These are phyloP conservation scores for Setaria italica DNA, from an alignment of 202 grass and related monocot species.

Conservation along the genomic window DNA sequence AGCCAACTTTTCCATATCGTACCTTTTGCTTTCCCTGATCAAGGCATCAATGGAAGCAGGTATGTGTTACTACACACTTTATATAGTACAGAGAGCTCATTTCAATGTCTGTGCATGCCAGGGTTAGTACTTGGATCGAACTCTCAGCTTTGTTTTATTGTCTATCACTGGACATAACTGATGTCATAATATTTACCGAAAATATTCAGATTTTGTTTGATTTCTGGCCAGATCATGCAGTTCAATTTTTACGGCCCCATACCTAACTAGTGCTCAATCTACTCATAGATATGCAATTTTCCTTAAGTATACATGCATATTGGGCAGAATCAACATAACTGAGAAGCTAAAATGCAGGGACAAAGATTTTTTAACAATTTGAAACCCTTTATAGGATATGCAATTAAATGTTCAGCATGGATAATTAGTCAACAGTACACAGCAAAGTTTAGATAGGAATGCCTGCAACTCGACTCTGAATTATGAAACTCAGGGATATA, in stretches of 20 bases:
- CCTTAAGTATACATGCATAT: not conserved
- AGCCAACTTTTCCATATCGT: constrained; percentile 84
- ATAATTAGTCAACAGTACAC: constrained; percentile 7
- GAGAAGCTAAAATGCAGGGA: not conserved
- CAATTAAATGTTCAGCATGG: constrained; percentile 8
- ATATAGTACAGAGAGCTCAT: constrained; percentile 7
- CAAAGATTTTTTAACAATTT: not conserved
- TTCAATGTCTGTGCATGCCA: not conserved
- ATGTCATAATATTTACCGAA: not conserved
- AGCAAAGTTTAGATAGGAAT: not conserved
- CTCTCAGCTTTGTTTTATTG: not conserved
- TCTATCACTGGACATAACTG: not conserved
- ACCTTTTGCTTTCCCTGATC: constrained; percentile 85
- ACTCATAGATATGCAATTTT: not conserved
- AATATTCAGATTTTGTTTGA: constrained; percentile 36
- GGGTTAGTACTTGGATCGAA: not conserved
- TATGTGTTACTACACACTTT: constrained; percentile 1
- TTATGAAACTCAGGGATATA: not conserved
- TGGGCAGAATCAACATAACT: constrained; percentile 5
- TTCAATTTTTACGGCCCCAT: not conserved
- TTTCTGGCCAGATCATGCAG: constrained; percentile 15
- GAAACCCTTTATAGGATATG: not conserved
- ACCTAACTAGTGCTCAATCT: constrained; percentile 16
- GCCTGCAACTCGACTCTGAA: not conserved
- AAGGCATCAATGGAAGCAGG: constrained; percentile 22